phyloP scores from a whole-genome alignment of 176 grass and related monocot species.

The Canna indica region DNA sequence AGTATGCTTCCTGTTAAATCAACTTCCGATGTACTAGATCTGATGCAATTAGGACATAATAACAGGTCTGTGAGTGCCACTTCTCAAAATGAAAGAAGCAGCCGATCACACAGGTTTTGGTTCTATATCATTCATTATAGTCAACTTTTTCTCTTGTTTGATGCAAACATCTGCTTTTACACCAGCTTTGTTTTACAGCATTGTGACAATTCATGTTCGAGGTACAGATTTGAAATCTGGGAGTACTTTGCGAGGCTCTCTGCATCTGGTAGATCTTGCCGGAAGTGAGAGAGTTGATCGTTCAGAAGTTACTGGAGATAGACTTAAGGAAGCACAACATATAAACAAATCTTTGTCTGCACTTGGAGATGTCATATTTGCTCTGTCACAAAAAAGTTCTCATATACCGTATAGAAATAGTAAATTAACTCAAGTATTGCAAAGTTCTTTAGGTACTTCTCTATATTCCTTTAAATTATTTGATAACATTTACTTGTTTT shows the following conservation, averaged over 20 bases:
- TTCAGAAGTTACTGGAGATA: conserved; percentile 18
- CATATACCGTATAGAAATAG: conserved; percentile 21
- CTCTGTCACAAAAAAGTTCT: conserved; percentile 11
- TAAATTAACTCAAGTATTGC: conserved; percentile 17
- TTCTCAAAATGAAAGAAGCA: conserved; percentile 95
- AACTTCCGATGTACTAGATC: conserved; percentile 67
- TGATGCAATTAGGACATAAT: conserved; percentile 81
- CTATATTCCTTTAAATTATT: not conserved
- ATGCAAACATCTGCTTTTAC: not conserved
- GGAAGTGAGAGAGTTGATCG: conserved; percentile 26
- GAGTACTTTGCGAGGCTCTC: conserved; percentile 3
- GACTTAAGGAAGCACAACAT: conserved; percentile 20
- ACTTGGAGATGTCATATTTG: conserved; percentile 23
- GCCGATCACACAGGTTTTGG: conserved; percentile 80
- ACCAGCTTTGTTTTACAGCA: not conserved
- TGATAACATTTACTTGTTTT: not conserved
- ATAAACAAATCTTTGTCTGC: conserved; percentile 21
- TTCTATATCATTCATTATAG: not conserved
- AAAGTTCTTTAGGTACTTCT: conserved; percentile 15
- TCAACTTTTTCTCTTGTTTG: not conserved
- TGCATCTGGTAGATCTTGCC: conserved; percentile 23
- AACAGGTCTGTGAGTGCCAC: conserved; percentile 93
- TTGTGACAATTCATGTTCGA: conserved; percentile 21
- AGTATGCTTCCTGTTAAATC: conserved; percentile 76
- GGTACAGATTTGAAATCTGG: conserved; percentile 8